Percentiles rank a stretch among this genome's conserved stretches.
Conservation (phyloP, 2,329 filamentous ascomycete genomes). For the Monosporascus sp. region DNA sequence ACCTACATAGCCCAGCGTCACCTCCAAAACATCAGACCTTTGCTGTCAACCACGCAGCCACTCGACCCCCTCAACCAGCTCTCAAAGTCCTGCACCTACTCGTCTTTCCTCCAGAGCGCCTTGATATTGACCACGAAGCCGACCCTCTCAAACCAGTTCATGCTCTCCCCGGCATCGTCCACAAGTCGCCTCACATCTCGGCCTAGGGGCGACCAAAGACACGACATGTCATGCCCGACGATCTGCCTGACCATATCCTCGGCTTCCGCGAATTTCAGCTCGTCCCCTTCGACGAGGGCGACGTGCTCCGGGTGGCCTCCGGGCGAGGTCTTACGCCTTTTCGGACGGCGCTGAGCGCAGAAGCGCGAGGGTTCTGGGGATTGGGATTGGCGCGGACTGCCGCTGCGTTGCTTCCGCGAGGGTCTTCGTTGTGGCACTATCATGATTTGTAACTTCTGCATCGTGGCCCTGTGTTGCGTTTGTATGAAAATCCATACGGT, state of each 20-base stretch:
- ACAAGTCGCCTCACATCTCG: neutral
- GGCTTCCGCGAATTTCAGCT: slow-evolving; percentile 32
- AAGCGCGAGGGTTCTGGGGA: slow-evolving; percentile 47
- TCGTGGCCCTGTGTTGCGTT: too few relatives aligned
- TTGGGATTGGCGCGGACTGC: slow-evolving; percentile 9
- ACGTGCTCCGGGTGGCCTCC: slow-evolving; percentile 36
- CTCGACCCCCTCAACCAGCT: neutral
- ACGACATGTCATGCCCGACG: slow-evolving; percentile 23
- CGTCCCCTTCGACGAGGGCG: slow-evolving; percentile 42
- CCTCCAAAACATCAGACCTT: too few relatives aligned
- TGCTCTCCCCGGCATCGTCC: neutral
- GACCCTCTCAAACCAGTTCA: neutral
- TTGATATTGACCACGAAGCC: neutral
- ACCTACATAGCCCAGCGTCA: too few relatives aligned
- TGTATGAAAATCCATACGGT: too few relatives aligned
- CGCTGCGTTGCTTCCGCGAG: slow-evolving; percentile 25
- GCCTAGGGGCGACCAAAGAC: neutral
- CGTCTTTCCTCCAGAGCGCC: neutral
- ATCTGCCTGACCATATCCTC: slow-evolving; percentile 18
- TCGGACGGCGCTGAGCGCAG: slow-evolving; percentile 48
- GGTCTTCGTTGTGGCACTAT: slow-evolving; percentile 32
- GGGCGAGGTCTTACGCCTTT: slow-evolving; percentile 41
- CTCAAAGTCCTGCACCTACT: neutral
- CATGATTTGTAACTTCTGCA: too few relatives aligned
- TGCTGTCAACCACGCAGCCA: neutral